Evolutionary conservation across 495 filamentous ascomycete genomes (phyloP), one percentile per base, ranked within the genome.

Genomic region (Jackrogersella multiformis): DNA sequence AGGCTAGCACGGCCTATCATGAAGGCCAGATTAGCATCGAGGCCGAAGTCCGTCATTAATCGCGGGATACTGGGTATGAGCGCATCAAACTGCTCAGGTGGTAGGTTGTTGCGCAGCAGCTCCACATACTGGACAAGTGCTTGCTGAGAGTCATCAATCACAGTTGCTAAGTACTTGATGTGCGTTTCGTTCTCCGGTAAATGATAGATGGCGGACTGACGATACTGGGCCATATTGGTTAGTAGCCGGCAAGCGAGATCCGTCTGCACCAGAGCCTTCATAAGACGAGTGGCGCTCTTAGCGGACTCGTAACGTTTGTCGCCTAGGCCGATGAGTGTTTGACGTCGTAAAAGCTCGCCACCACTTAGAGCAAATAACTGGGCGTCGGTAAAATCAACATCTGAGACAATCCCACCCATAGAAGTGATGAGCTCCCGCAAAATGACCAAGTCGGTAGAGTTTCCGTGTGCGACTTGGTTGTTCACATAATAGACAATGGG

Each of bases 401-500:
- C 90, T 0, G 93, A 88, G 20, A 93, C 88, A 35, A 99, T 92
- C 32, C 96, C 96, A 12, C 91, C 90, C 96, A 98, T 97, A 3
- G 91, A 91, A 28, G 84, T 88, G 45, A 97, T 90, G 36, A 98
- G 79, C 68, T 97, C 90, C 73, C 95, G 89, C 41, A 99, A 75
- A 53, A 99, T 88, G 52, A 96, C 89, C 2, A 98, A 82, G 70
- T 97, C 94, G 13, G 90, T 92, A 0, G 90, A 89, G 66, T 92
- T 93, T 60, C 92, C 92, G 13, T 83, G 84, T 51, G 85, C 85
- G 4, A 99, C 86, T 74, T 97, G 92, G 61, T 89, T 83, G 28
- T 90, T 88, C 38, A 99, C 90, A 69, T 97, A 97, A 74, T 92
- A 91, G 42, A 99, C 82, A 24, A 98, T 83, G 0, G 96, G 96